These are phyloP conservation scores for Radiomyces spectabilis DNA, from an alignment of 192 early-diverging fungal species.

Conservation along the genomic window DNA sequence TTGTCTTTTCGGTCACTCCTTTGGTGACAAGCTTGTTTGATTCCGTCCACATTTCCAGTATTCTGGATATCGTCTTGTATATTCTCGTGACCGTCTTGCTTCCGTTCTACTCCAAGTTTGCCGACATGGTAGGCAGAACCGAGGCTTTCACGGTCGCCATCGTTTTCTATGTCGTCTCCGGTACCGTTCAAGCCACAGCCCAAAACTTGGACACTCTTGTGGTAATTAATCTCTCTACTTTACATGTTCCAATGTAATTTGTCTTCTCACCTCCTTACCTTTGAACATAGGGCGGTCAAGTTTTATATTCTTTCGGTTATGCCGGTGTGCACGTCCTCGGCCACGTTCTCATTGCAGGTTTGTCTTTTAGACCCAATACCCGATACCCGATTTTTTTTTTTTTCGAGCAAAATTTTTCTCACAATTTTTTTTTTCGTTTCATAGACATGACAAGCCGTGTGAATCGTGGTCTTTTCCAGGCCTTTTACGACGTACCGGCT, in stretches of 20 bases:
- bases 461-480: constrained; percentile 11
- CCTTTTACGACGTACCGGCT: constrained; percentile 5
- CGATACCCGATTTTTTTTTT: background rate
- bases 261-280: background rate
- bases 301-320: constrained; percentile 20
- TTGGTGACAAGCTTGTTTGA: constrained; percentile 6
- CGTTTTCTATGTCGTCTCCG: background rate
- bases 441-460: constrained; percentile 10
- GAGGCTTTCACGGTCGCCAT: constrained; percentile 2
- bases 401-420: background rate
- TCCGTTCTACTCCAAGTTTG: constrained; percentile 9
- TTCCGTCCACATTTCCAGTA: constrained; percentile 1
- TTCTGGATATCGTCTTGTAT: constrained; percentile 8
- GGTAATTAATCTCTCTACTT: too few species aligned
- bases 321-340: constrained; percentile 9
- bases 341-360: constrained; percentile 6
- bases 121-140: constrained; percentile 14
- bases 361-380: background rate
- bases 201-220: constrained; percentile 1
- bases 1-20: background rate
- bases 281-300: constrained; percentile 9
- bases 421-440: background rate
- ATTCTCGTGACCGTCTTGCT: constrained; percentile 8
- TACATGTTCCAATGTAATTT: background rate
- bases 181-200: background rate